Conservation (phyloP, 2,329 filamentous ascomycete genomes). For the Aspergillus sclerotialis region DNA sequence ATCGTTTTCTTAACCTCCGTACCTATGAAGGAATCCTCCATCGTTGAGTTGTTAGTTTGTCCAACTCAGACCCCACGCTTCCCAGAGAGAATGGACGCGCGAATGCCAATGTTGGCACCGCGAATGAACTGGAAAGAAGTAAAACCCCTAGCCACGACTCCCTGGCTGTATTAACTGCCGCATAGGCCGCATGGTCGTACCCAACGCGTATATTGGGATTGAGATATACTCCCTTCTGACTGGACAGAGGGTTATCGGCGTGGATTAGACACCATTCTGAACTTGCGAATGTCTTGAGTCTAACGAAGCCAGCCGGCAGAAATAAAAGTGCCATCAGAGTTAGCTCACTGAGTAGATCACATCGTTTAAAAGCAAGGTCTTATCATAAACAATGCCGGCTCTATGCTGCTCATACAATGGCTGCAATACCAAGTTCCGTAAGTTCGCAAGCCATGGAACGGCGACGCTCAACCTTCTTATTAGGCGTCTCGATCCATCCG, state of each 20-base stretch:
- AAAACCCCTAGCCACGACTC: constrained; percentile 1
- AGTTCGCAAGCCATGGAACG: constrained; percentile 60
- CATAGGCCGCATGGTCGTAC: constrained; percentile 52
- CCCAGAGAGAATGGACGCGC: not conserved
- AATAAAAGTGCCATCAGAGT: no score
- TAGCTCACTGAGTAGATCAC: constrained; percentile 40
- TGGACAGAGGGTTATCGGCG: constrained; percentile 55
- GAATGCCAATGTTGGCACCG: not conserved
- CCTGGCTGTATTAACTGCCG: constrained; percentile 26
- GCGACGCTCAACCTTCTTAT: constrained; percentile 51
- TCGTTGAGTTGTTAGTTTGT: no score
- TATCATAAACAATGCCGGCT: constrained; percentile 49
- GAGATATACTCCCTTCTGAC: constrained; percentile 52
- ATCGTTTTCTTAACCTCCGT: no score
- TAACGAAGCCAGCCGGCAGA: no score
- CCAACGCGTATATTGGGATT: constrained; percentile 65
- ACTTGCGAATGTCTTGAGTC: constrained; percentile 59
- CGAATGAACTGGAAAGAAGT: no score
- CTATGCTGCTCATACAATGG: constrained; percentile 48
- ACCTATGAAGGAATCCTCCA: no score
- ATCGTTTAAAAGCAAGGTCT: constrained; percentile 52
- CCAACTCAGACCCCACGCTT: not conserved
- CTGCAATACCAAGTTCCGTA: constrained; percentile 58
- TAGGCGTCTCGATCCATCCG: constrained; percentile 59
- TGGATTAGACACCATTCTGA: constrained; percentile 59